A percentile compares a stretch with the other conserved stretches of the same genome.
Evolutionary conservation across 2,329 filamentous ascomycete genomes (phyloP).

Genomic region (Hypocreales sp.): DNA sequence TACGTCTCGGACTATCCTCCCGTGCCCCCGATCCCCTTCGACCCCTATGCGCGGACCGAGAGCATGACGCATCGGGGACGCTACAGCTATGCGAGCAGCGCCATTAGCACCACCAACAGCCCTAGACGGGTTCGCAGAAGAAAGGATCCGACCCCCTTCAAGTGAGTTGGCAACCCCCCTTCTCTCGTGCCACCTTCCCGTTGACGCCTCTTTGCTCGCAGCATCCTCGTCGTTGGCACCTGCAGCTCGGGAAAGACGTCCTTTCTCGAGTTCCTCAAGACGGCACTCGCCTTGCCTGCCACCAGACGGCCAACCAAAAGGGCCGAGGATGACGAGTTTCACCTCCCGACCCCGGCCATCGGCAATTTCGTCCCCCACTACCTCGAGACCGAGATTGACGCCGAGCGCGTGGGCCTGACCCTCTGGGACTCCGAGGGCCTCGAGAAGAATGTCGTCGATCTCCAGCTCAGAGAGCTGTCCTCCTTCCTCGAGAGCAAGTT

Average conservation of each 20-base stretch:
- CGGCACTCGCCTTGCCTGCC: conserved; percentile 65
- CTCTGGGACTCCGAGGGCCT: conserved; percentile 94
- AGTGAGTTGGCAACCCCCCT: conserved; percentile 50
- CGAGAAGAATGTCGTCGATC: conserved; percentile 87
- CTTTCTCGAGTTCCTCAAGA: conserved; percentile 90
- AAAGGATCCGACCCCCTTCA: conserved; percentile 96
- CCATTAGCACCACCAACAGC: conserved; percentile 82
- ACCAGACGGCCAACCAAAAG: conserved; percentile 53
- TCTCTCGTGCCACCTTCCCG: not conserved
- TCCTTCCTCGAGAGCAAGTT: conserved; percentile 95
- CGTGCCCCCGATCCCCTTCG: conserved; percentile 46
- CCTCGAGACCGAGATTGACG: conserved; percentile 86
- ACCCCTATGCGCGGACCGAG: conserved; percentile 71
- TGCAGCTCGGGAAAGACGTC: conserved; percentile 86
- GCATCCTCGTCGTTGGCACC: conserved; percentile 80
- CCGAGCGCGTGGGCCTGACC: conserved; percentile 80
- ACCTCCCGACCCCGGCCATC: conserved; percentile 32
- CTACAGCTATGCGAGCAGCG: conserved; percentile 90
- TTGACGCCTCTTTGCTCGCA: conserved; percentile 20
- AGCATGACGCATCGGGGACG: conserved; percentile 95
- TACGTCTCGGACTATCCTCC: conserved; percentile 28
- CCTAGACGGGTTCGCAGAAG: conserved; percentile 81
- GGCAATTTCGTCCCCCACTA: conserved; percentile 78
- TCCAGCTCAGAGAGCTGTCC: conserved; percentile 83
- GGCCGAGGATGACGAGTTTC: conserved; percentile 42